Percentiles rank a stretch among this genome's conserved stretches.
phyloP scores from a whole-genome alignment of 2,329 filamentous ascomycete genomes.

The Hypoxylon sp. region DNA sequence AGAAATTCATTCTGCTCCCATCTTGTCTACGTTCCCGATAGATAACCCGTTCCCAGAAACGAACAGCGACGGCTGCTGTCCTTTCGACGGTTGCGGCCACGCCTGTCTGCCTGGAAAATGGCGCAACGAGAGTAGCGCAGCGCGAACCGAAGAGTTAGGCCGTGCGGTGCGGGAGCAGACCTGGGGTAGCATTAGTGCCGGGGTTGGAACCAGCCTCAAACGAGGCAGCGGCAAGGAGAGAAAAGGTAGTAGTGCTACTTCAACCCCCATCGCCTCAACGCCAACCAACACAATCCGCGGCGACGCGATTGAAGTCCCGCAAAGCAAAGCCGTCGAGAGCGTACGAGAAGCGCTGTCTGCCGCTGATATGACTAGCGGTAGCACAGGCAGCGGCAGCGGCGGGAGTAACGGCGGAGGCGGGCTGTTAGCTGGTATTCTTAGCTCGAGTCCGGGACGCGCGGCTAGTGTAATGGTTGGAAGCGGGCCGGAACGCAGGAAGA shows the following conservation, averaged over 20 bases:
- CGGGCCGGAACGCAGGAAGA: slow-evolving; percentile 70
- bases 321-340: slow-evolving; percentile 71
- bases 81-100: slow-evolving; percentile 74
- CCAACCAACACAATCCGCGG: slow-evolving; percentile 56
- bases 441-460: slow-evolving; percentile 62
- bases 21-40: slow-evolving; percentile 29
- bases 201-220: slow-evolving; percentile 36
- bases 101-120: slow-evolving; percentile 71
- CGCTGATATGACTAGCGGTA: slow-evolving; percentile 41
- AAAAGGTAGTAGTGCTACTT: slow-evolving; percentile 31
- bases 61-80: slow-evolving; percentile 70
- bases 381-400: slow-evolving; percentile 24
- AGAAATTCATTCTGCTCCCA: slow-evolving; percentile 7
- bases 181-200: slow-evolving; percentile 42
- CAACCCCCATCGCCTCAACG: slow-evolving; percentile 30
- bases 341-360: slow-evolving; percentile 66
- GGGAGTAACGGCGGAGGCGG: slow-evolving; percentile 38
- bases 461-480: slow-evolving; percentile 24
- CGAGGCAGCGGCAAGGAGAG: slow-evolving; percentile 32
- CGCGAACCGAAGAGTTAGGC: slow-evolving; percentile 65
- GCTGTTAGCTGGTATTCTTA: slow-evolving; percentile 63
- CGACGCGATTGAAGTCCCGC: slow-evolving; percentile 67
- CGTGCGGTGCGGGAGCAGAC: slow-evolving; percentile 62
- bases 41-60: slow-evolving; percentile 53
- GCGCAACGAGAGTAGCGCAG: slow-evolving; percentile 62